Conservation (phyloP, 768 basidiomycete species). For the Termitomyces sp. region DNA sequence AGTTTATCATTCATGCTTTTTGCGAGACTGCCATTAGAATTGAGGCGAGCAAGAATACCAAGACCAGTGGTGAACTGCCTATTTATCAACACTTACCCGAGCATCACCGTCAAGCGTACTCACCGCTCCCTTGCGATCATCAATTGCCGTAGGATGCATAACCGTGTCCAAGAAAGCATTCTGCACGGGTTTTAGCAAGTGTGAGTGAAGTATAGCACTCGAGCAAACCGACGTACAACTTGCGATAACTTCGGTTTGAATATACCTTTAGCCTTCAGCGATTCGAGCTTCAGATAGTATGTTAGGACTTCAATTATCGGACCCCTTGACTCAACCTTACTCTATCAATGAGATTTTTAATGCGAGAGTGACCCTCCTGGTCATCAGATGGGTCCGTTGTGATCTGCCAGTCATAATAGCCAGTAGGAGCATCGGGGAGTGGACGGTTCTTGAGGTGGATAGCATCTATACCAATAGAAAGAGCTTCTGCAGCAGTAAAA, state of each 20-base stretch:
- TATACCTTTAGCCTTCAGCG: conserved; percentile 17
- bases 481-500: conserved; percentile 19
- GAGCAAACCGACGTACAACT: conserved; percentile 14
- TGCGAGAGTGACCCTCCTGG: conserved; percentile 25
- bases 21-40: conserved; percentile 14
- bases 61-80: conserved; percentile 24
- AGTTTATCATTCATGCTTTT: conserved; percentile 19
- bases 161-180: conserved; percentile 23
- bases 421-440: conserved; percentile 35
- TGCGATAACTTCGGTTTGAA: conserved; percentile 17
- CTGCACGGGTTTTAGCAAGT: conserved; percentile 10
- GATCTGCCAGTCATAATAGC: conserved; percentile 39
- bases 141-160: conserved; percentile 28
- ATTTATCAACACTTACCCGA: background rate
- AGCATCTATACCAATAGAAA: conserved; percentile 25
- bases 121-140: conserved; percentile 34
- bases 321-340: conserved; percentile 8
- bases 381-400: conserved; percentile 20
- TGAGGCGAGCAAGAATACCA: conserved; percentile 20
- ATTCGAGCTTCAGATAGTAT: background rate
- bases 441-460: conserved; percentile 29
- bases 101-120: background rate
- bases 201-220: background rate
- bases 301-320: background rate
- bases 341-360: conserved; percentile 25